These are phyloP conservation scores for Microcyclospora pomicola DNA, from an alignment of 2,329 filamentous ascomycete genomes.

Conservation along the genomic window DNA sequence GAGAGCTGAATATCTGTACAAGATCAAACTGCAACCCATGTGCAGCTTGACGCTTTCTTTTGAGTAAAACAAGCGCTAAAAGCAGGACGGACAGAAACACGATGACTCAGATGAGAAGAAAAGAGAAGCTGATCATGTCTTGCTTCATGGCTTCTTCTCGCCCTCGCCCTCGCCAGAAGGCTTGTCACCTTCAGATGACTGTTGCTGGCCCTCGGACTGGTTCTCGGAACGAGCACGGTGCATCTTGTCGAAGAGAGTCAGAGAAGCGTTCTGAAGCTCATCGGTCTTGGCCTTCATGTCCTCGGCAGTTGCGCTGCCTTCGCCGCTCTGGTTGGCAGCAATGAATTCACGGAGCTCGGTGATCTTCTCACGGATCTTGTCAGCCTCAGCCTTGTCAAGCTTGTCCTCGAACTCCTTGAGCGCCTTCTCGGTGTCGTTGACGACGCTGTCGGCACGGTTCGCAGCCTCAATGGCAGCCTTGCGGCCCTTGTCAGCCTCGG, in stretches of 20 bases:
- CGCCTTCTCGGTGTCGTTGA: conserved; percentile 97
- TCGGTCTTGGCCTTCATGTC: conserved; percentile 99
- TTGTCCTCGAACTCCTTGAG: conserved; percentile 92
- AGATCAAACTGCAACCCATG: too few species aligned
- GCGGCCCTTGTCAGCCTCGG: conserved; percentile 89
- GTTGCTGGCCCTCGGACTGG: conserved; percentile 36
- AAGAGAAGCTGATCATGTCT: conserved; percentile 1
- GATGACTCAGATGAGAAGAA: not conserved
- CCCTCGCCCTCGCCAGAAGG: conserved; percentile 39
- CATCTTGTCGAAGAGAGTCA: conserved; percentile 99
- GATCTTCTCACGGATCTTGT: conserved; percentile 94
- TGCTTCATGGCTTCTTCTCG: conserved; percentile 57
- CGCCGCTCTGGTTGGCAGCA: conserved; percentile 85
- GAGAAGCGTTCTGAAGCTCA: conserved; percentile 85
- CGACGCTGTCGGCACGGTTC: conserved; percentile 90
- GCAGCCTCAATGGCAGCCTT: conserved; percentile 89
- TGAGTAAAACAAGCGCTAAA: too few species aligned
- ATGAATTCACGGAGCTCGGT: conserved; percentile 66
- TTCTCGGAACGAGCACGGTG: conserved; percentile 68
- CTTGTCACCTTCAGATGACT: conserved; percentile 28
- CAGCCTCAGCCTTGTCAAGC: conserved; percentile 91
- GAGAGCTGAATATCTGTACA: too few species aligned
- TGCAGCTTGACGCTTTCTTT: too few species aligned
- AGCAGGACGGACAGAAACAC: too few species aligned
- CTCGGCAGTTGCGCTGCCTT: conserved; percentile 69